These are phyloP conservation scores for Lodderomyces parapsilosis DNA, from an alignment of 1,139 yeast genomes.

Conservation along the genomic window DNA sequence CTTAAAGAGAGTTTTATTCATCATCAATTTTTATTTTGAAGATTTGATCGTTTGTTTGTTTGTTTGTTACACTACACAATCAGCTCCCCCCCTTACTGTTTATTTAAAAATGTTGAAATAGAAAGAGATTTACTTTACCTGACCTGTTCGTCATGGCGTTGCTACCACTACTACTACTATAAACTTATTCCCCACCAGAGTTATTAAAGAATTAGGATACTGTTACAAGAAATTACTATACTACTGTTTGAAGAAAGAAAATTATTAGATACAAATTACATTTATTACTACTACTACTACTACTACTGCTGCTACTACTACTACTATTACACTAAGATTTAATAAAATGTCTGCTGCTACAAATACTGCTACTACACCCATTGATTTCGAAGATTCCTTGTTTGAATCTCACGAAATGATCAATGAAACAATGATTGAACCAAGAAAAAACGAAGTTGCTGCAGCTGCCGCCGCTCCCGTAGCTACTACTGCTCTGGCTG, in stretches of 20 bases:
- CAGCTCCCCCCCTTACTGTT: conserved; percentile 10
- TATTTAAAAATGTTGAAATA: conserved; percentile 26
- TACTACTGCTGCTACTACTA: conserved; percentile 9
- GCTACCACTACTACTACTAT: conserved; percentile 9
- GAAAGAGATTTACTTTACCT: conserved; percentile 13
- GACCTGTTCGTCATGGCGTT: conserved; percentile 36
- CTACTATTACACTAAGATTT: conserved; percentile 7
- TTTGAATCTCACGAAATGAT: conserved; percentile 22
- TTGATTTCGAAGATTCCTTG: conserved; percentile 26
- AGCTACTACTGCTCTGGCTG: neutral
- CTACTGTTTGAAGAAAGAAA: neutral
- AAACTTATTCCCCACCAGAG: too few species aligned
- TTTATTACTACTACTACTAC: neutral
- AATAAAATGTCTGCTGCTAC: conserved; percentile 26
- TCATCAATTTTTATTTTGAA: neutral
- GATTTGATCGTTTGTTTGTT: conserved; percentile 3
- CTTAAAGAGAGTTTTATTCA: neutral
- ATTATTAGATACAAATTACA: neutral
- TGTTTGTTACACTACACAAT: neutral
- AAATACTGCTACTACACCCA: conserved; percentile 6
- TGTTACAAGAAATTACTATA: neutral
- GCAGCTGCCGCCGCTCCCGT: neutral
- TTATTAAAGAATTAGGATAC: neutral
- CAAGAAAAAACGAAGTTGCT: conserved; percentile 6
- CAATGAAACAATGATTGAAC: conserved; percentile 3